phyloP scores from a whole-genome alignment of 192 early-diverging fungal species.

The Lunasporangiospora selenospora region DNA sequence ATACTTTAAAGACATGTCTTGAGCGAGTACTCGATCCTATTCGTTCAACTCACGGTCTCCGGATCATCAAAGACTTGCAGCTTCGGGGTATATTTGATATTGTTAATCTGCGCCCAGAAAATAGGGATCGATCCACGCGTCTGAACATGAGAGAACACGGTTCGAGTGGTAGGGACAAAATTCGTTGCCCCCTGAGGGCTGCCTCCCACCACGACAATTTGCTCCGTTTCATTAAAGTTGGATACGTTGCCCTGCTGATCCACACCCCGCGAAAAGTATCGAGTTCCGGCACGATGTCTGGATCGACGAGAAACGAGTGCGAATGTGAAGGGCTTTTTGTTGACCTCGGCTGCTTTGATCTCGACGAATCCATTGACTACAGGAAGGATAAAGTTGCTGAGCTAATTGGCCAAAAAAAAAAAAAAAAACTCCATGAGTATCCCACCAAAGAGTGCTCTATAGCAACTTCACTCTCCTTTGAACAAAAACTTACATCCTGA shows the following conservation, averaged over 20 bases:
- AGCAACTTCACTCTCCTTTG: not conserved
- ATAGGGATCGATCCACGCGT: conserved; percentile 95
- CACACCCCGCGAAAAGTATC: conserved; percentile 93
- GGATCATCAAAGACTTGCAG: conserved; percentile 76
- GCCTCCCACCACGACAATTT: conserved; percentile 73
- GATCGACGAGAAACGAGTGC: conserved; percentile 84
- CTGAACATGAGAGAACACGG: conserved; percentile 84
- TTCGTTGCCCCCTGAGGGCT: conserved; percentile 9
- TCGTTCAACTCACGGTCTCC: conserved; percentile 64
- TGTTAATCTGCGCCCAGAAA: conserved; percentile 92
- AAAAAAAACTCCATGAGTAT: not conserved
- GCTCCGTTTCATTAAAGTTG: conserved; percentile 98
- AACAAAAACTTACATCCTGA: conserved; percentile 41
- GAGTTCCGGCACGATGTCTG: conserved; percentile 78
- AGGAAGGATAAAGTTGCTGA: conserved; percentile 88
- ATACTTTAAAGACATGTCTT: not conserved
- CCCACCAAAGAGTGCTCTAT: not conserved
- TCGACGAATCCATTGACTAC: conserved; percentile 89
- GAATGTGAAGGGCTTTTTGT: conserved; percentile 72
- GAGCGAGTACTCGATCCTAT: too few relatives aligned
- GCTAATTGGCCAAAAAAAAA: conserved; percentile 32
- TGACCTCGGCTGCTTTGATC: conserved; percentile 60
- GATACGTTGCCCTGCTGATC: conserved; percentile 93
- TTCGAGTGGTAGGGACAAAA: conserved; percentile 27
- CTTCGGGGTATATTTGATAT: conserved; percentile 90